Conservation (phyloP, 345 rosid species). For the Odontarrhena argentea region DNA sequence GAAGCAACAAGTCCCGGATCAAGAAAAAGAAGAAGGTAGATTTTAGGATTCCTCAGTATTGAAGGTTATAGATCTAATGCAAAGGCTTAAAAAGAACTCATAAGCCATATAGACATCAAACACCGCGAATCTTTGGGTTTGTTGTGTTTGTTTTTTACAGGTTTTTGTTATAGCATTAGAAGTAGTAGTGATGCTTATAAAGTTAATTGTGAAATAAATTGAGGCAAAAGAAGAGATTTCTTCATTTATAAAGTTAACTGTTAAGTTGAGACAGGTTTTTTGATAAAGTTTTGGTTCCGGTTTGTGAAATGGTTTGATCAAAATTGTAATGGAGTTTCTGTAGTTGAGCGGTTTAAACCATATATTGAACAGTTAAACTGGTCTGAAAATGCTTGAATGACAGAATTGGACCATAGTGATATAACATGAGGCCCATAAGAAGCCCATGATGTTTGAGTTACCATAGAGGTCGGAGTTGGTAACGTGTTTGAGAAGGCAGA, state of each 20-base stretch:
- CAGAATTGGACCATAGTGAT: not conserved
- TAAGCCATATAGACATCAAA: not conserved
- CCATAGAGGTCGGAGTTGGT: constrained; percentile 1
- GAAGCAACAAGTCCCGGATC: constrained; percentile 29
- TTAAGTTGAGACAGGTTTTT: constrained; percentile 1
- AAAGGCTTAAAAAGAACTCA: not conserved
- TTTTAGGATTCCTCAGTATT: constrained; percentile 1
- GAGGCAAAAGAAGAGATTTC: not conserved
- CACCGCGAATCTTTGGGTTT: constrained; percentile 13
- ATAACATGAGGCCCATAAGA: constrained; percentile 17
- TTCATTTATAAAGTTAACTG: not conserved
- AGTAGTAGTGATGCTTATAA: not conserved
- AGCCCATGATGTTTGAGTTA: not conserved
- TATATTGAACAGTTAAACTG: constrained; percentile 5
- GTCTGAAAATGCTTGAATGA: not conserved
- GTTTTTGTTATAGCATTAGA: constrained; percentile 11
- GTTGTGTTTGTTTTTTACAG: constrained; percentile 6
- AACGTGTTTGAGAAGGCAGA: constrained; percentile 37
- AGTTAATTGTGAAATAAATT: not conserved
- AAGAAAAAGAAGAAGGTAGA: constrained; percentile 37
- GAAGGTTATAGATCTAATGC: constrained; percentile 15
- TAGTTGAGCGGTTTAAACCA: not conserved
- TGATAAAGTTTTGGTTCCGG: not conserved
- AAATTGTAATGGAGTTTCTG: not conserved
- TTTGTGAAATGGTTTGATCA: constrained; percentile 3